phyloP scores from a whole-genome alignment of 208 protist species.

The Entamoeba invadens region DNA sequence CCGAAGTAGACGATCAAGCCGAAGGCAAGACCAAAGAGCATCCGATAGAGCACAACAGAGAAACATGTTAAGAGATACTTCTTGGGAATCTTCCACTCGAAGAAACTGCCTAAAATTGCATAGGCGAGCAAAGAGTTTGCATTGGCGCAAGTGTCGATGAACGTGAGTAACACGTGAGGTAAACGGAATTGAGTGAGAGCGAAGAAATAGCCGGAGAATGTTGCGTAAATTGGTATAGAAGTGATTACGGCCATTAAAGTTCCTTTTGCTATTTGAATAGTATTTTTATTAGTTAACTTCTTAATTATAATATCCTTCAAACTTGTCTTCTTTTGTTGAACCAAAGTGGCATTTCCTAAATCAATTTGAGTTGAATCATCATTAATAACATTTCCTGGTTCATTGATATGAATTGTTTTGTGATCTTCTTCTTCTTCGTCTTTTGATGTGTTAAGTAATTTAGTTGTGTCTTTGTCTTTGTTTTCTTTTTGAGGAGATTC shows the following conservation, averaged over 20 bases:
- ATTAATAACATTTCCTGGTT: neutral
- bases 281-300: neutral
- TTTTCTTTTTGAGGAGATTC: no score
- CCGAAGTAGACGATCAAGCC: neutral
- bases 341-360: no score
- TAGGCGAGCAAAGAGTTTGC: neutral
- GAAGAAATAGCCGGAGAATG: neutral
- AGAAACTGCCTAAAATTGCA: neutral
- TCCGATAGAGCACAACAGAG: neutral
- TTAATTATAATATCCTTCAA: no score
- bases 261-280: neutral
- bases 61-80: neutral
- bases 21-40: neutral
- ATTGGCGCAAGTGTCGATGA: neutral
- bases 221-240: neutral
- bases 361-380: neutral
- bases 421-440: neutral
- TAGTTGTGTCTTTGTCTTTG: no score
- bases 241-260: neutral
- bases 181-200: neutral
- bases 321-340: no score
- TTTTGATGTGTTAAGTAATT: neutral
- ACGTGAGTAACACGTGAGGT: neutral
- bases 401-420: neutral
- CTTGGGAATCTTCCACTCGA: neutral